Evolutionary conservation across 345 rosid species (phyloP).

Genomic region (Ricinus communis): DNA sequence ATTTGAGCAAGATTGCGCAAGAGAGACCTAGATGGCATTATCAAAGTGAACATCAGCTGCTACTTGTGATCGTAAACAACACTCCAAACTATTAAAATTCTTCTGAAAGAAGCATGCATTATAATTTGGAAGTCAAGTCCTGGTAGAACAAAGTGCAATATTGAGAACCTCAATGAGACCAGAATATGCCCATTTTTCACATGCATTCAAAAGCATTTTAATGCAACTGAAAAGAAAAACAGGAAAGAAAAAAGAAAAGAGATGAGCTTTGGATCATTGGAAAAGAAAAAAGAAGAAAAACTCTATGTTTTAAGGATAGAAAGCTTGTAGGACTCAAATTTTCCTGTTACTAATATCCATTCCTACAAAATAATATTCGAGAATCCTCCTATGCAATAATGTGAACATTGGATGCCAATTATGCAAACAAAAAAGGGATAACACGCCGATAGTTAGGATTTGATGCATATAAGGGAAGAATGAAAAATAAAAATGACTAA

Average conservation of each 20-base stretch:
- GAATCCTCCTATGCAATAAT: not conserved
- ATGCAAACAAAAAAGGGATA: not conserved
- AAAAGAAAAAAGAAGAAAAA: not conserved
- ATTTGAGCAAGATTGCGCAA: constrained; percentile 38
- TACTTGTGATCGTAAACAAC: not conserved
- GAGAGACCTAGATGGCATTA: constrained; percentile 30
- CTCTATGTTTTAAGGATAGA: not conserved
- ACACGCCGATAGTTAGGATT: too few species aligned
- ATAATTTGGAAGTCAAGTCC: too few species aligned
- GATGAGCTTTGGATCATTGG: not conserved
- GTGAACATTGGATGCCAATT: not conserved
- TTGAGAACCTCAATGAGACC: too few species aligned
- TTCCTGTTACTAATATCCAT: not conserved
- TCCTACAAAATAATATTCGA: not conserved
- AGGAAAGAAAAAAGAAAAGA: not conserved
- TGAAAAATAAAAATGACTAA: not conserved
- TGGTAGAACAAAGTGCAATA: not conserved
- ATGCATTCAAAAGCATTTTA: not conserved
- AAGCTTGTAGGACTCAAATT: not conserved
- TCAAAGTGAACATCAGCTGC: not conserved
- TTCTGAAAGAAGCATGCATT: not conserved
- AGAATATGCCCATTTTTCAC: not conserved
- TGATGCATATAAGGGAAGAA: not conserved
- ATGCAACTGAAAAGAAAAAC: not conserved
- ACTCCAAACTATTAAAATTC: not conserved